A percentile compares a stretch with the other conserved stretches of the same genome.
Conservation (phyloP, 345 rosid species). For the Salix dunnii region DNA sequence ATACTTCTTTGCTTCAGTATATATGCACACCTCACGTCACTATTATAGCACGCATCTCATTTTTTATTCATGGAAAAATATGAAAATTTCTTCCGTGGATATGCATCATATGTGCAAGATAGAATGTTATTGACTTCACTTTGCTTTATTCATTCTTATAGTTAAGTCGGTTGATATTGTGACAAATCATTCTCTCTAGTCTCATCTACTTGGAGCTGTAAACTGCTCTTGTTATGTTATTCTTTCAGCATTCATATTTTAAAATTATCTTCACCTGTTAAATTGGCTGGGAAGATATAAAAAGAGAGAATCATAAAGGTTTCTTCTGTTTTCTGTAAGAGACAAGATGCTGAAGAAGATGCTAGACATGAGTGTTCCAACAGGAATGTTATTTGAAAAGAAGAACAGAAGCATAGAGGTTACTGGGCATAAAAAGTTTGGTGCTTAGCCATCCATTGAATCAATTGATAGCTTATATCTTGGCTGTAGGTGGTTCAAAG, state of each 20-base stretch:
- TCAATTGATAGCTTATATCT: not conserved
- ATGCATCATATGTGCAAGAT: not conserved
- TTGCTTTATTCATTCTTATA: not conserved
- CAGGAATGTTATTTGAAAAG: not conserved
- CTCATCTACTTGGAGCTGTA: not conserved
- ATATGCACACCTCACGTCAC: not conserved
- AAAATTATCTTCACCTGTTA: not conserved
- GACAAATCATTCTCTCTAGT: not conserved
- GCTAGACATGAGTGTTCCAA: not conserved
- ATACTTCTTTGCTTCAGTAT: slow-evolving; percentile 5
- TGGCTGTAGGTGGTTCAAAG: not conserved
- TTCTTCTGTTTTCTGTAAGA: not conserved
- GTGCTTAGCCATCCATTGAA: not conserved
- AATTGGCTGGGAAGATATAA: not conserved
- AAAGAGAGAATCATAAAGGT: not conserved
- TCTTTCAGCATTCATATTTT: not conserved
- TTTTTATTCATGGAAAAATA: not conserved
- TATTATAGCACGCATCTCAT: not conserved
- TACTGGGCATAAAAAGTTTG: not conserved
- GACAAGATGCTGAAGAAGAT: not conserved
- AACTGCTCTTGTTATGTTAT: not conserved
- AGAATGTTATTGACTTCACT: not conserved
- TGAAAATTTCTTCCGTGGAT: not conserved
- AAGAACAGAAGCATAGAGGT: not conserved
- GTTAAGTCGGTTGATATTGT: not conserved